phyloP scores from a whole-genome alignment of 345 rosid genomes.

The Euphorbia pulcherrima region DNA sequence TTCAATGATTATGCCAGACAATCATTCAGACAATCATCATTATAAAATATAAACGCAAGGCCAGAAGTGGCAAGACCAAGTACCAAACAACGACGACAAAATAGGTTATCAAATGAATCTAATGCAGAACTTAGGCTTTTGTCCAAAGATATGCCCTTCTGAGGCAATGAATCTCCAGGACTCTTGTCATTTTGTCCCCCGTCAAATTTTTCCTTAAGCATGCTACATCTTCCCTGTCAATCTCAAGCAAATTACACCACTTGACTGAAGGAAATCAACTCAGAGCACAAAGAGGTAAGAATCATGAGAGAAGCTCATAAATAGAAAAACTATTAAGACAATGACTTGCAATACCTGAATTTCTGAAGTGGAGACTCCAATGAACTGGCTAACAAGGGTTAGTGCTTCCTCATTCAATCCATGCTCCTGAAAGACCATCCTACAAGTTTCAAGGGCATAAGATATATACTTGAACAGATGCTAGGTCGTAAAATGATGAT shows the following conservation, averaged over 20 bases:
- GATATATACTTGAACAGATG: neutral
- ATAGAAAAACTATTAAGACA: conserved; percentile 7
- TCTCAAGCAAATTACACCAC: conserved; percentile 17
- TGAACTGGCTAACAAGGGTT: conserved; percentile 56
- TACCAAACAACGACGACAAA: conserved; percentile 98
- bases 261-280: conserved; percentile 14
- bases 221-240: conserved; percentile 72
- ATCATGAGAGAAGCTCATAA: conserved; percentile 7
- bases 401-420: conserved; percentile 67
- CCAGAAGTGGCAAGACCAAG: conserved; percentile 21
- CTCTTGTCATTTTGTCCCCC: conserved; percentile 39
- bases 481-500: neutral
- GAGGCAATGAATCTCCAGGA: conserved; percentile 41
- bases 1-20: conserved; percentile 14
- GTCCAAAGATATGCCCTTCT: conserved; percentile 56
- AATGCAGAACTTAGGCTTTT: conserved; percentile 84
- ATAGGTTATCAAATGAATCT: conserved; percentile 97
- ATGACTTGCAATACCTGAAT: conserved; percentile 50
- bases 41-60: conserved; percentile 5
- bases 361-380: conserved; percentile 57
- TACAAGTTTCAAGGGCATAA: conserved; percentile 34
- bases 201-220: conserved; percentile 50
- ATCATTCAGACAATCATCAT: neutral
- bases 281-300: conserved; percentile 14
- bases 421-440: conserved; percentile 75